These are phyloP conservation scores for Trichophyton simii DNA, from an alignment of 2,329 filamentous ascomycete genomes.

Conservation along the genomic window DNA sequence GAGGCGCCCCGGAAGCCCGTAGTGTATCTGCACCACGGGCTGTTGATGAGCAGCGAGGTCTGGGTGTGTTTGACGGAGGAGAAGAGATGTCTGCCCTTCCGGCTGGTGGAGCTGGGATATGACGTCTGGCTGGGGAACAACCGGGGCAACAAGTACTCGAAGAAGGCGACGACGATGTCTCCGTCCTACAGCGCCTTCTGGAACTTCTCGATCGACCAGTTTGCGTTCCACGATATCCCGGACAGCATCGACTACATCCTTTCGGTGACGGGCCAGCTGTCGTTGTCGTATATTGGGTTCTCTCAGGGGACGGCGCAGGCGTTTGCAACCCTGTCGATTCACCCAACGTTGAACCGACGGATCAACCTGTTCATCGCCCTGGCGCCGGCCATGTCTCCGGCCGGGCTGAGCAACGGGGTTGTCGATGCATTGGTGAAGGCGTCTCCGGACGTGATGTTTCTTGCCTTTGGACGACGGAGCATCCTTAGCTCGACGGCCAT, in stretches of 20 bases:
- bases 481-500: slow-evolving; percentile 89
- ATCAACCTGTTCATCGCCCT: slow-evolving; percentile 93
- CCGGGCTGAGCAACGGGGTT: slow-evolving; percentile 75
- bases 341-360: slow-evolving; percentile 81
- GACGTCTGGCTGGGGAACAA: slow-evolving; percentile 99
- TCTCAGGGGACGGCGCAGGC: slow-evolving; percentile 95
- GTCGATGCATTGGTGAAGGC: slow-evolving; percentile 90
- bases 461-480: slow-evolving; percentile 81
- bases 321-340: slow-evolving; percentile 84
- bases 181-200: slow-evolving; percentile 72
- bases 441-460: slow-evolving; percentile 80
- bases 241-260: slow-evolving; percentile 89
- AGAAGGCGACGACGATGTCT: slow-evolving; percentile 69
- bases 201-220: slow-evolving; percentile 98
- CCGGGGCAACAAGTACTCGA: slow-evolving; percentile 96
- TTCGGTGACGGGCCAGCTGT: slow-evolving; percentile 65
- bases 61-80: slow-evolving; percentile 89
- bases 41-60: slow-evolving; percentile 98
- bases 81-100: slow-evolving; percentile 75
- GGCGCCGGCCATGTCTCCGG: slow-evolving; percentile 91
- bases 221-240: slow-evolving; percentile 94
- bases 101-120: slow-evolving; percentile 78
- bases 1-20: slow-evolving; percentile 66
- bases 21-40: slow-evolving; percentile 85
- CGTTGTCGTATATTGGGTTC: slow-evolving; percentile 91